Base-by-base conservation (phyloP, 148 eudicot species). In the Cornus kousa region DNA sequence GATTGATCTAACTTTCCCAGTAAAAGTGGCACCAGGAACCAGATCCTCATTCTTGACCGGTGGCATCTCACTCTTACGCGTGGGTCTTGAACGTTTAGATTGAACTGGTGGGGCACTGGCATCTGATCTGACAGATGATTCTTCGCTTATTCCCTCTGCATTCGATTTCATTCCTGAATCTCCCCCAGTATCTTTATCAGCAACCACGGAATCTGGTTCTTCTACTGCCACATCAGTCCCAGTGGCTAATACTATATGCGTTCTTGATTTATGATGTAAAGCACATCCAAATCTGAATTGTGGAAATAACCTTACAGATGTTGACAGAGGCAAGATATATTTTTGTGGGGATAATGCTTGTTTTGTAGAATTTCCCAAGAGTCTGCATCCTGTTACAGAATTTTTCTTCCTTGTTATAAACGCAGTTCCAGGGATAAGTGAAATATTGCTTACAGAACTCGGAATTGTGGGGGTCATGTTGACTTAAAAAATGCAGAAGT, bases 1-100 rank as follows among this genome's bases (percentile, higher is more conserved):
- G 75, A 97, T 88, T 11, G 99, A 91, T 78, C 85, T 84, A 55
- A 94, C 94, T 91, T 97, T 97, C 67, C 99, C 96, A 2, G 89
- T 88, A 77, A 92, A 97, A 50, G 80, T 83, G 77, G 99, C 92
- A 82, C 98, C 98, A 12, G 97, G 91, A 69, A 97, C 84, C 53
- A 97, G 86, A 5, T 94, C 95, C 85, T 97, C 99, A 35, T 93
- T 84, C 78, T 91, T 92, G 48, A 97, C 90, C 39, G 97, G 99
- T 68, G 99, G 99, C 94, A 94, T 89, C 73, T 91, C 97, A 85
- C 98, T 94, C 89, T 87, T 92, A 74, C 99, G 90, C 55, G 72
- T 81, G 74, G 87, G 87, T 72, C 91, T 91, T 75, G 91, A 24
- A 70, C 92, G 90, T 60, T 82, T 92, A 40, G 82, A 68, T 67